Conservation (phyloP, 441 rosid genomes). For the Adansonia rubrostipa region DNA sequence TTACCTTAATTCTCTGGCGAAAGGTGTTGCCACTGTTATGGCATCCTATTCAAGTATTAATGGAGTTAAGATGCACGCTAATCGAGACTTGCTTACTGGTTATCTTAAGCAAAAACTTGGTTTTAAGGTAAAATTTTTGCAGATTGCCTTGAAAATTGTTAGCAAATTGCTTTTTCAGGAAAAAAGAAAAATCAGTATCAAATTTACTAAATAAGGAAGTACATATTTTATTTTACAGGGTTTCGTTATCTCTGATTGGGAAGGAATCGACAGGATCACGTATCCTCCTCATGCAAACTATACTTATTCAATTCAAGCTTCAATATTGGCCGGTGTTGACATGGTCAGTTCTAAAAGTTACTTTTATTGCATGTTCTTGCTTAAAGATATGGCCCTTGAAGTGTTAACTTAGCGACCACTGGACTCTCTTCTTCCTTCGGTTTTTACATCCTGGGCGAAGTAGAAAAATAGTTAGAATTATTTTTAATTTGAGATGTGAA, state of each 20-base stretch:
- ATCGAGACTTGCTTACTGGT: constrained; percentile 10
- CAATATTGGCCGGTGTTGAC: constrained; percentile 23
- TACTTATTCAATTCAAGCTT: constrained; percentile 16
- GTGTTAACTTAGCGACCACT: neutral
- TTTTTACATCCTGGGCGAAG: neutral
- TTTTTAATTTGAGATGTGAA: neutral
- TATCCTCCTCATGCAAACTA: constrained; percentile 10
- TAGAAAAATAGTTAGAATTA: neutral
- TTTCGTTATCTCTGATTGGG: constrained; percentile 20
- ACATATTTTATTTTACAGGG: constrained; percentile 3
- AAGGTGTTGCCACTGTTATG: constrained; percentile 25
- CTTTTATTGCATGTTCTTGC: neutral
- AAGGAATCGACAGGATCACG: constrained; percentile 23
- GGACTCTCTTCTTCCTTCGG: neutral
- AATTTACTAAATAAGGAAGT: neutral
- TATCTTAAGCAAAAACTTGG: constrained; percentile 17
- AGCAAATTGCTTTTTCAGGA: too few species aligned
- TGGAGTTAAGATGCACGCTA: constrained; percentile 29
- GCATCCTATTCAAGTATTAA: constrained; percentile 25
- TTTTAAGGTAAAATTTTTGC: constrained; percentile 17
- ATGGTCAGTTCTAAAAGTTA: constrained; percentile 18
- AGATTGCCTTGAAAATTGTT: neutral
- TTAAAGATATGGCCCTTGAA: neutral
- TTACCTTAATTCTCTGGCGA: constrained; percentile 6
- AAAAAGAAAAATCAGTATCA: neutral